Evolutionary conservation across 345 rosid species (phyloP).

Genomic region (Melaleuca alternifolia): DNA sequence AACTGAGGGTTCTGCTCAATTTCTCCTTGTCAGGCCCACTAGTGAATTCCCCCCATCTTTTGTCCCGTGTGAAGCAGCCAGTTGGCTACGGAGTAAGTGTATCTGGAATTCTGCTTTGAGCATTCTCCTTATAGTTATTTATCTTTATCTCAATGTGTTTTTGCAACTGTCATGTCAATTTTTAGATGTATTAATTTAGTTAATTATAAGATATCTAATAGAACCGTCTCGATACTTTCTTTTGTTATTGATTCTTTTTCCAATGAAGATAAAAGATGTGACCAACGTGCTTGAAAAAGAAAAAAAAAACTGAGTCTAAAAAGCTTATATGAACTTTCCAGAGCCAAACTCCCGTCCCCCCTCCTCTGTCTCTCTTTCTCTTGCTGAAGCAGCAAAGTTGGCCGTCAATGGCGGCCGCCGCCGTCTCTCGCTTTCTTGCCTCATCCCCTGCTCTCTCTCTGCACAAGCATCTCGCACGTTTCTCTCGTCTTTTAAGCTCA

Average conservation of each 20-base stretch:
- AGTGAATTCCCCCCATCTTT: slow-evolving; percentile 50
- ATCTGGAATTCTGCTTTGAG: neutral
- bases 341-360: no score
- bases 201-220: slow-evolving; percentile 47
- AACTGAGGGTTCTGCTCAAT: neutral
- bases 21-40: slow-evolving; percentile 27
- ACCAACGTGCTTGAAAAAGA: no score
- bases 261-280: no score
- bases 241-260: no score
- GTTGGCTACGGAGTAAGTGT: slow-evolving; percentile 35
- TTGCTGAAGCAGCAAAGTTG: neutral
- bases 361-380: no score
- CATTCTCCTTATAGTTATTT: neutral
- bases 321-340: no score
- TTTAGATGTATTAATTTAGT: slow-evolving; percentile 40
- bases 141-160: neutral
- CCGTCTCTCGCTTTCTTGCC: neutral
- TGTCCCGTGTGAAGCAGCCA: slow-evolving; percentile 41
- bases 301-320: no score
- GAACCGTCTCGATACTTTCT: no score
- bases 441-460: neutral
- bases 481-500: neutral
- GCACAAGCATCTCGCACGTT: neutral
- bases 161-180: slow-evolving; percentile 46
- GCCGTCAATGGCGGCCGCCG: slow-evolving; percentile 1